Evolutionary conservation across 148 eudicot genomes (phyloP).

Genomic region (Silene conica): DNA sequence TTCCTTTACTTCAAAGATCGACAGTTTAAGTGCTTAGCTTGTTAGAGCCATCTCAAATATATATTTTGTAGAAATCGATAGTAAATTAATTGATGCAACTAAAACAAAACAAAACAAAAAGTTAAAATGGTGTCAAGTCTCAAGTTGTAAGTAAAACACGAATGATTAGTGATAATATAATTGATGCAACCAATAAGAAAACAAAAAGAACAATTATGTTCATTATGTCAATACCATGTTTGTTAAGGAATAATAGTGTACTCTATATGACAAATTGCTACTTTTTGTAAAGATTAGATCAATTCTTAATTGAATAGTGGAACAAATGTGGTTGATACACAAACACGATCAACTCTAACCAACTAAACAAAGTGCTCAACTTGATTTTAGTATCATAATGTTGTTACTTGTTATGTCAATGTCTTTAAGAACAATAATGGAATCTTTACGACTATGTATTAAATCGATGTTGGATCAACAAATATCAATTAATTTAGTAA

Average conservation of each 20-base stretch:
- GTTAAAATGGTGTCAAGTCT: neutral
- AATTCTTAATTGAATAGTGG: conserved; percentile 2
- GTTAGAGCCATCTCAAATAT: too few species aligned
- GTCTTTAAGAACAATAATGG: neutral
- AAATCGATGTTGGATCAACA: too few species aligned
- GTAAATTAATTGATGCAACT: too few species aligned
- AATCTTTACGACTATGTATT: too few species aligned
- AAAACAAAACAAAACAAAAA: too few species aligned
- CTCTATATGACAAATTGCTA: conserved; percentile 10
- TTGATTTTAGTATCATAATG: conserved; percentile 1
- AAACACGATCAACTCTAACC: neutral
- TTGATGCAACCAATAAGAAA: neutral
- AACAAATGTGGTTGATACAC: neutral
- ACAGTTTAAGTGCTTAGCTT: neutral
- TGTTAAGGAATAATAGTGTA: neutral
- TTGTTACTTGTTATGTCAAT: neutral
- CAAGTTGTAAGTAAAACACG: conserved; percentile 3
- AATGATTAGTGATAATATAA: neutral
- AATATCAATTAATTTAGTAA: too few species aligned
- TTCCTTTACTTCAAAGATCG: neutral
- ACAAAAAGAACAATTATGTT: neutral
- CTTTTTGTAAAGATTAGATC: neutral
- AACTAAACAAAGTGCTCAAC: conserved; percentile 7
- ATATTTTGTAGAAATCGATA: too few species aligned
- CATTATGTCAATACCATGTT: neutral